These are phyloP conservation scores for Phialophora chinensis DNA, from an alignment of 2,329 filamentous ascomycete genomes.

Conservation along the genomic window DNA sequence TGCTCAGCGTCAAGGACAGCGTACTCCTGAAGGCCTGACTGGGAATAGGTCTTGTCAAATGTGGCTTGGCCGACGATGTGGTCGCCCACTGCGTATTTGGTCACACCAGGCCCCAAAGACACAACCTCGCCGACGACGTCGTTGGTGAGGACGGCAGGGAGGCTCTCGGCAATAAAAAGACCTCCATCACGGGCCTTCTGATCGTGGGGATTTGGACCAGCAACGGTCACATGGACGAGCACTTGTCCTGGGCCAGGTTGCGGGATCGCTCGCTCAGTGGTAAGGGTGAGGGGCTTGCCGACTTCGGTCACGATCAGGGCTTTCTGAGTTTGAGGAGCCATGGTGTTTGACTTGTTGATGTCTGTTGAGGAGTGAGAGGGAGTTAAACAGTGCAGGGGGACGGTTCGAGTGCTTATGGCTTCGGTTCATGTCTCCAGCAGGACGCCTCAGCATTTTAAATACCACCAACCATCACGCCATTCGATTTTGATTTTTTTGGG, in stretches of 20 bases:
- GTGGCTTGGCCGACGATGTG: constrained; percentile 44
- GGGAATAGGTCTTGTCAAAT: constrained; percentile 1
- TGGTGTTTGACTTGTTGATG: neutral
- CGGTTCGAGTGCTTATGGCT: neutral
- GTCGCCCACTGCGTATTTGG: constrained; percentile 42
- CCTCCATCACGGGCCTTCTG: constrained; percentile 47
- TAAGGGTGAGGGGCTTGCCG: constrained; percentile 29
- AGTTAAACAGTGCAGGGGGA: neutral
- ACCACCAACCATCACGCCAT: neutral
- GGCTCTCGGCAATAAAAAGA: constrained; percentile 44
- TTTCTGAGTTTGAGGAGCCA: constrained; percentile 30
- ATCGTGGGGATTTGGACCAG: constrained; percentile 48
- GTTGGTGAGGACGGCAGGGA: constrained; percentile 46
- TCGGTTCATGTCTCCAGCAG: neutral
- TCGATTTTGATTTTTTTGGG: no score
- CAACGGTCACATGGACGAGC: constrained; percentile 48
- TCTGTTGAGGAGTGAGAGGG: neutral
- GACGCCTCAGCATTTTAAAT: neutral
- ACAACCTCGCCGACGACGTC: constrained; percentile 47
- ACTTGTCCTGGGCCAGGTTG: constrained; percentile 45
- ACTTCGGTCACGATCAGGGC: constrained; percentile 29
- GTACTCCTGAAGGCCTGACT: constrained; percentile 49
- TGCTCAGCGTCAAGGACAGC: constrained; percentile 43
- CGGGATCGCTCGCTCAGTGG: constrained; percentile 39
- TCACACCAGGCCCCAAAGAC: constrained; percentile 40